phyloP scores from a whole-genome alignment of 1,284 basidiomycete species.

The Ganoderma lucidum region DNA sequence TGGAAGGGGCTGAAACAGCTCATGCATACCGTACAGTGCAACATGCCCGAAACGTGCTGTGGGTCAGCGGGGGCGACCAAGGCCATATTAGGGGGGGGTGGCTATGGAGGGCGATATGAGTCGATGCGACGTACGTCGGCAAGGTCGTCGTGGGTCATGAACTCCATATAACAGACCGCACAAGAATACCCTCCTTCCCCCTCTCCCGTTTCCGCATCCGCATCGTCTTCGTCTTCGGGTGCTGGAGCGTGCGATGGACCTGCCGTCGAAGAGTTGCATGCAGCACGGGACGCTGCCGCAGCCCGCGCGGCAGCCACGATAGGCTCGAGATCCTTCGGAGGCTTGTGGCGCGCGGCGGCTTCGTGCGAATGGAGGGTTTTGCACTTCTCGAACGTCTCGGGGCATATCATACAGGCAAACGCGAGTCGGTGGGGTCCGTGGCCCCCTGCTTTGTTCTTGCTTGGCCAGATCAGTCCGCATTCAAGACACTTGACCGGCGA shows the following conservation, averaged over 20 bases:
- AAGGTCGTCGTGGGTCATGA: not conserved
- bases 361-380: not conserved
- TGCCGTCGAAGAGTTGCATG: too few relatives aligned
- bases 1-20: not conserved
- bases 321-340: not conserved
- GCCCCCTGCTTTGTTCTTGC: not conserved
- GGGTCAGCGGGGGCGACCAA: not conserved
- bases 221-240: not conserved
- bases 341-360: not conserved
- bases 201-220: not conserved
- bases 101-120: not conserved
- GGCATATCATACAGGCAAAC: not conserved
- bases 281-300: not conserved
- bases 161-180: not conserved
- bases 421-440: not conserved
- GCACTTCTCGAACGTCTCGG: not conserved
- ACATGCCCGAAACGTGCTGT: not conserved
- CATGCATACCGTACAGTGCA: not conserved
- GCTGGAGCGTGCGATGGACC: not conserved
- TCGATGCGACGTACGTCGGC: not conserved
- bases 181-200: not conserved
- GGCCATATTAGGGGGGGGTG: not conserved
- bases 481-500: not conserved
- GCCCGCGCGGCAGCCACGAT: not conserved
- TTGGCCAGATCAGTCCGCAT: not conserved